Base-by-base conservation (phyloP, 2,329 filamentous ascomycete species). In the Exophiala sideris region DNA sequence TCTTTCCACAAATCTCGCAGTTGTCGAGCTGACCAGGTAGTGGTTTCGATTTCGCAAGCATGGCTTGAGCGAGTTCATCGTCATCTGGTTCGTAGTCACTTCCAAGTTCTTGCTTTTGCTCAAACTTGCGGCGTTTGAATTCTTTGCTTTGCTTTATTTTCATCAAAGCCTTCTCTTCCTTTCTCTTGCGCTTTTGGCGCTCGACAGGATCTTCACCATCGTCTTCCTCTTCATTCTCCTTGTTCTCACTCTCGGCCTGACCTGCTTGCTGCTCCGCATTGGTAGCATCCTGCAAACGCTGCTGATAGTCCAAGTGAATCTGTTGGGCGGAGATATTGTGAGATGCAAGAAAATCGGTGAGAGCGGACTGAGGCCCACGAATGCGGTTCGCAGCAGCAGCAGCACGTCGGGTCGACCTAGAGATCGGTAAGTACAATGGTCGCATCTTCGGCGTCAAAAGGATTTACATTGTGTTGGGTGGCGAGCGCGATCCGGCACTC, bases 21-120 rank as follows among this genome's bases (percentile, higher is more conserved):
- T 96, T 91, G 59, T 88, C 90, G 66, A 92, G 82, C 70, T 97
- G 92, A 2, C 89, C 91, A 1, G 90, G 88, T n/a, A 86, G 68
- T 1, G 85, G 85, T 21, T 67, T 68, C 18, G 68, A 64, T 62
- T 82, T 83, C 62, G 79, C 76, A 71, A 82, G 76, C 63, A 83
- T 79, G 48, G 79, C 74, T 47, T 68, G 65, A 4, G 71, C 73
- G 24, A 79, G 64, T 45, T 72, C 68, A 54, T 74, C 73, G 39
- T 74, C 72, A 45, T 59, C 59, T 33, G 48, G 14, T 29, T 47
- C 51, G 7, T 73, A 71, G 24, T 68, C 69, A 21, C 70, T 69
- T 35, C 70, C 70, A 29, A 54, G 42, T 24, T 62, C 61, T 61
- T 60, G 65, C 70, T 70, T 68, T 73, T 71, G 65, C 72, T 68